Evolutionary conservation across 768 basidiomycete genomes (phyloP), one percentile per base, ranked within the genome.

Genomic region (Imleria badia): DNA sequence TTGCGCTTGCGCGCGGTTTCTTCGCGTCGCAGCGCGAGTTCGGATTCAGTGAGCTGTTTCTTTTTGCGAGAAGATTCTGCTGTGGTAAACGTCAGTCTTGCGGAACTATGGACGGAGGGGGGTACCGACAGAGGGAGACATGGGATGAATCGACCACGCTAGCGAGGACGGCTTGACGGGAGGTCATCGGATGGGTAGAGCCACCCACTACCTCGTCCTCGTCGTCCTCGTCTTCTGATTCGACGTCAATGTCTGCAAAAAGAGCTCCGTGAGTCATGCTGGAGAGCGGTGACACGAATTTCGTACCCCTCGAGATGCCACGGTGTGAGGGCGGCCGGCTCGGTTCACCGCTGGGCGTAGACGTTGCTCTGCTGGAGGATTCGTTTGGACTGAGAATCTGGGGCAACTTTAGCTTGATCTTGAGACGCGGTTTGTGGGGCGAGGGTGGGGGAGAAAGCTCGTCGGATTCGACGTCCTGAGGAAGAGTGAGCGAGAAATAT

Each of bases 1-100:
- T 83, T 88, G 48, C 92, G 78, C 71, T 92, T 94, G 35, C 91
- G 76, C 0, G 89, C 89, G 0, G 86, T 90, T 66, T 94, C 92
- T 62, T 92, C 89, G 19, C 86, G 77, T 38, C 85, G 79, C 3
- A 91, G 73, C 0, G 88, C 88, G 5, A 91, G 75, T 68, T 91
- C 89, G 3, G 81, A 78, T 55, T 87, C 86, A 9, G 84, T 90
- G 8, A 89, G 73, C 9, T 81, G 78, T 62, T 86, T 85, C 68
- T 88, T 90, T 36, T 57, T 57, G 36, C 56, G 56, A 14, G 53
- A 48, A 6, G 53, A 57, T 43, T 39, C 52, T 48, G 55, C 55
- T 55, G 42, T 9, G n/a, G 12, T 19, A 22, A 13, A 22, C 6
- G 33, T 57, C 17, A 49, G 52, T n/a, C 33, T 33, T 11, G 14